A percentile compares a stretch with the other conserved stretches of the same genome.
These are phyloP conservation scores for Claviceps maximensis DNA, from an alignment of 2,329 filamentous ascomycete genomes.

Conservation along the genomic window DNA sequence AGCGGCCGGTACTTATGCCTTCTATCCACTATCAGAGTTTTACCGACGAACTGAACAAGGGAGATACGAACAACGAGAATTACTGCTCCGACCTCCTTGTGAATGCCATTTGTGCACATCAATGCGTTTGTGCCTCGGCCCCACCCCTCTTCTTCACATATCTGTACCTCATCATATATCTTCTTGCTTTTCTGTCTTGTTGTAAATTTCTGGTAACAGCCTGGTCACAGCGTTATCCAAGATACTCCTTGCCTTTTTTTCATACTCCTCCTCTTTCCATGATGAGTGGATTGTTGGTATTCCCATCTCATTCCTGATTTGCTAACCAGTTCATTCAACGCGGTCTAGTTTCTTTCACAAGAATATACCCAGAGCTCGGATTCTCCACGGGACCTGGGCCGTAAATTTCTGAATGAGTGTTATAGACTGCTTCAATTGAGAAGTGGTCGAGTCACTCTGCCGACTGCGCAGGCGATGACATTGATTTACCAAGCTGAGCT, in stretches of 20 bases:
- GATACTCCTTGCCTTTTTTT: background rate
- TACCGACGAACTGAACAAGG: background rate
- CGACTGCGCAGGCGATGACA: conserved; percentile 1
- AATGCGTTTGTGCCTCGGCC: background rate
- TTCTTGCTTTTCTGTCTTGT: too few species aligned
- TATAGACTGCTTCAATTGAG: background rate
- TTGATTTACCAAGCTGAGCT: conserved; percentile 4
- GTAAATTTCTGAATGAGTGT: background rate
- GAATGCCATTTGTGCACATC: conserved; percentile 1
- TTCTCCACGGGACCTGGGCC: background rate
- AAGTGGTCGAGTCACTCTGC: background rate
- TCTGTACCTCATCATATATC: background rate
- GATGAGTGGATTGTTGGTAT: too few species aligned
- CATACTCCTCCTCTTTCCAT: background rate
- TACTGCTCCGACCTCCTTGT: background rate
- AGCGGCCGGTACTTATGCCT: background rate
- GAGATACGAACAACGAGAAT: background rate
- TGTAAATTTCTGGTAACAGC: too few species aligned
- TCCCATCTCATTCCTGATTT: too few species aligned
- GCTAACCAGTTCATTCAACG: background rate
- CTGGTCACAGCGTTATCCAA: too few species aligned
- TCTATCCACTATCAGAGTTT: background rate
- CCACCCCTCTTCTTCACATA: background rate
- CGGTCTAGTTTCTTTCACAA: background rate
- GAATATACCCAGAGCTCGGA: background rate